Evolutionary conservation across 2,329 filamentous ascomycete genomes (phyloP).

Genomic region (Akanthomyces lecanii): DNA sequence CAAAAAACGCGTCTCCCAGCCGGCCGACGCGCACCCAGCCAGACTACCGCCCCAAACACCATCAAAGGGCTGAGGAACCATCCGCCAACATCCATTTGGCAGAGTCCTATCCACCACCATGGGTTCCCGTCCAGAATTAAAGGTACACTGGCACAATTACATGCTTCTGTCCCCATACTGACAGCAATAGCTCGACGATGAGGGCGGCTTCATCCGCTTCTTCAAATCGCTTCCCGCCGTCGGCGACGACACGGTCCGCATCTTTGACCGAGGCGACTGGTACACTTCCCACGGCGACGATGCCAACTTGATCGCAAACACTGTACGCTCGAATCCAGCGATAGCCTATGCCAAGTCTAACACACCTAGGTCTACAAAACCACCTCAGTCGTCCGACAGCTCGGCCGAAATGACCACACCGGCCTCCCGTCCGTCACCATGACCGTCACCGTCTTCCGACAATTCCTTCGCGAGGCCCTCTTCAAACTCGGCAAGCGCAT

Average conservation of each 20-base stretch:
- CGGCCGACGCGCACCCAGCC: conserved; percentile 16
- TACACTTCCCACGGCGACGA: conserved; percentile 90
- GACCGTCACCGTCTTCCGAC: conserved; percentile 90
- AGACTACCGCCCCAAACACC: background rate
- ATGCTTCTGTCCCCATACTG: background rate
- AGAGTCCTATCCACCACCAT: conserved; percentile 40
- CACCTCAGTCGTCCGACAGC: conserved; percentile 86
- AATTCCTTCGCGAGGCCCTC: conserved; percentile 89
- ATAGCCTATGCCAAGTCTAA: background rate
- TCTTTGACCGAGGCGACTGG: conserved; percentile 93
- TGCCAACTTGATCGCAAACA: conserved; percentile 77
- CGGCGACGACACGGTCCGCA: conserved; percentile 72
- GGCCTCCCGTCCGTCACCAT: conserved; percentile 90
- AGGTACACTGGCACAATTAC: conserved; percentile 42
- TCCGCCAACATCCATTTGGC: background rate
- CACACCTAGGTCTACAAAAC: conserved; percentile 80
- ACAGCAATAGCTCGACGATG: conserved; percentile 74
- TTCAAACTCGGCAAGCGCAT: conserved; percentile 87
- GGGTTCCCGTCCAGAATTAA: conserved; percentile 69
- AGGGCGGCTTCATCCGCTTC: conserved; percentile 93
- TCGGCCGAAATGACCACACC: conserved; percentile 79
- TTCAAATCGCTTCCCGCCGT: conserved; percentile 79
- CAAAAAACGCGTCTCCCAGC: conserved; percentile 23
- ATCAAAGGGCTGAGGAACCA: background rate
- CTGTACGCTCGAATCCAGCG: conserved; percentile 42